Base-by-base conservation (phyloP, 345 rosid species). In the Acer yangbiense region DNA sequence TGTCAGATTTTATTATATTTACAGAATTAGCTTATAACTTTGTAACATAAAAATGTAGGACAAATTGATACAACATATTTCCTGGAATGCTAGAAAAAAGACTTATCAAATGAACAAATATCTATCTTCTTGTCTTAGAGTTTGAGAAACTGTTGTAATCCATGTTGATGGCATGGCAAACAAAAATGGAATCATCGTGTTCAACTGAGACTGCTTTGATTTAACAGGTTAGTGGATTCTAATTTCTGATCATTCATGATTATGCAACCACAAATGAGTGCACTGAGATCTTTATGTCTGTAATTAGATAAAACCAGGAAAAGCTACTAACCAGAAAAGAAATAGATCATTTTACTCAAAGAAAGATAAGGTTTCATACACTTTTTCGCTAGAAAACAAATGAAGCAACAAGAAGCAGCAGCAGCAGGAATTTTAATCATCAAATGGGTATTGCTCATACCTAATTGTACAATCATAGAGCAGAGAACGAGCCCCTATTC, bases 391-490 rank as follows among this genome's bases (percentile, higher is more conserved):
- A 65, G 18, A 44, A 25, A 25, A 25, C 44, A 62, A 73, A 65
- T 64, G 2, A 27, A 17, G 25, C 41, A 25, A 58, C 35, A 8
- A 43, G 46, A 43, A 43, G 1, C 46, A 43, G 43, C 12, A 55
- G 23, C 20, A 20, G 43, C 23, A 20, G 43, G 18, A 11, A 41
- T 71, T 55, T 25, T 50, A 87, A 73, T 85, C 87, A 60, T 12
- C 68, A 12, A 90, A 85, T 16, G 92, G 90, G 57, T 88, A 86
- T 75, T 90, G 89, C 89, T 89, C 94, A 39, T 89, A 90, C 89
- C 94, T 83, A 68, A 90, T 81, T 5, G 80, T 68, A 65, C 92
- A 89, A 79, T 86, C 94, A 57, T 48, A 65, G 35, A 89, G 92
- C 82, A 77, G 79, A 4, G 83, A 85, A 55, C 91, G 94, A 57